phyloP scores from a whole-genome alignment of 2,329 filamentous ascomycete species.

The Coniella vitis region DNA sequence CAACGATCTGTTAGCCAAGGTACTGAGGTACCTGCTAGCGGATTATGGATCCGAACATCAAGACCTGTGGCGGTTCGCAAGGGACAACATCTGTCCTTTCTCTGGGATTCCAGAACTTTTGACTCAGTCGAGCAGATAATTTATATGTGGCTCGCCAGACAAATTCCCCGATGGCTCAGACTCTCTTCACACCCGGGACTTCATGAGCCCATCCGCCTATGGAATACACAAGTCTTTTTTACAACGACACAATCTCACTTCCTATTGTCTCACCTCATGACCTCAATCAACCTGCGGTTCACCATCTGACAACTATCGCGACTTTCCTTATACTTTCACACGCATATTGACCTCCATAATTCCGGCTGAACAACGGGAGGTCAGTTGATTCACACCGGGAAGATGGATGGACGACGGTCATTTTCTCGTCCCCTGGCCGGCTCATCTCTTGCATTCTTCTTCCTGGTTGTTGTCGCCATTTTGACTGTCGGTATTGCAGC shows the following conservation, averaged over 20 bases:
- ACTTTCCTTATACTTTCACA: neutral
- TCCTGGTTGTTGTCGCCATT: slow-evolving; percentile 11
- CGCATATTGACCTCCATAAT: neutral
- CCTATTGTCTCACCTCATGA: no score
- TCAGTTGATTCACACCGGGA: neutral
- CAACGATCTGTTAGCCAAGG: no score
- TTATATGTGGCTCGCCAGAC: slow-evolving; percentile 2
- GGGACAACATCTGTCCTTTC: slow-evolving; percentile 24
- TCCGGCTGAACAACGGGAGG: neutral
- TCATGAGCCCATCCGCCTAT: no score
- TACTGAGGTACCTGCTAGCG: no score
- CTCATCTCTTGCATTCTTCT: neutral
- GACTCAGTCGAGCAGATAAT: slow-evolving; percentile 17
- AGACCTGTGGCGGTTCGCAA: neutral
- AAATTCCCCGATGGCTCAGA: neutral
- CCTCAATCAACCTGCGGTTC: no score
- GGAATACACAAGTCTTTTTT: no score
- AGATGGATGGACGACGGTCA: slow-evolving; percentile 1
- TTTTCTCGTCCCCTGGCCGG: neutral
- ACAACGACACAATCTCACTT: no score
- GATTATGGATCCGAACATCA: neutral
- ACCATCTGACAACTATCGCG: neutral
- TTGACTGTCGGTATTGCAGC: slow-evolving; percentile 6
- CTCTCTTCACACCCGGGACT: no score
- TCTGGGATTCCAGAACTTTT: slow-evolving; percentile 19